These are phyloP conservation scores for Penicillium canescens DNA, from an alignment of 495 filamentous ascomycete species.

Conservation along the genomic window DNA sequence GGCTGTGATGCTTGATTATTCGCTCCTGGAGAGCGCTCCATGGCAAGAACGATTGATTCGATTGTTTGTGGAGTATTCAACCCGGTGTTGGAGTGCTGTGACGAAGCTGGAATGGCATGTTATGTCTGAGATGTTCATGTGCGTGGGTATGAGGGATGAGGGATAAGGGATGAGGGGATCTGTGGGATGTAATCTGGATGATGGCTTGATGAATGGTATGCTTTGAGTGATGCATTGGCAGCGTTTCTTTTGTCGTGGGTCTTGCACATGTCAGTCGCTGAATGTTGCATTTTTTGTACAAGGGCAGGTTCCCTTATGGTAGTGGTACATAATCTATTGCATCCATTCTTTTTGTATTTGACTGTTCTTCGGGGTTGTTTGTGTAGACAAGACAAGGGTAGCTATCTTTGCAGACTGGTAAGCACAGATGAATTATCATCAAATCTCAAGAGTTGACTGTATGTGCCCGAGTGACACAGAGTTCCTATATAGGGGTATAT, in stretches of 20 bases:
- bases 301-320: not conserved
- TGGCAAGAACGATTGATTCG: not conserved
- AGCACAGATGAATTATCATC: too few relatives aligned
- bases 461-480: too few relatives aligned
- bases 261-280: not conserved
- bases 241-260: not conserved
- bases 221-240: not conserved
- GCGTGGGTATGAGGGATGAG: not conserved
- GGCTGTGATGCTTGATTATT: not conserved
- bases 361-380: too few relatives aligned
- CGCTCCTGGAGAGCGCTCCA: constrained; percentile 1
- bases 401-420: too few relatives aligned
- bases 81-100: not conserved
- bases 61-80: not conserved
- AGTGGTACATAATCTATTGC: constrained; percentile 1
- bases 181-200: not conserved
- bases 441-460: too few relatives aligned
- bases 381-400: too few relatives aligned
- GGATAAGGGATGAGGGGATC: not conserved
- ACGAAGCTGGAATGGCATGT: too few relatives aligned
- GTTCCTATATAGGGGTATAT: too few relatives aligned
- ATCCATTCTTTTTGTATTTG: not conserved
- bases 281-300: not conserved
- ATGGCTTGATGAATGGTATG: not conserved
- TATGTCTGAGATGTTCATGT: not conserved